A percentile compares a stretch with the other conserved stretches of the same genome.
phyloP scores from a whole-genome alignment of 129 eudicot genomes.

The Arctium minus region DNA sequence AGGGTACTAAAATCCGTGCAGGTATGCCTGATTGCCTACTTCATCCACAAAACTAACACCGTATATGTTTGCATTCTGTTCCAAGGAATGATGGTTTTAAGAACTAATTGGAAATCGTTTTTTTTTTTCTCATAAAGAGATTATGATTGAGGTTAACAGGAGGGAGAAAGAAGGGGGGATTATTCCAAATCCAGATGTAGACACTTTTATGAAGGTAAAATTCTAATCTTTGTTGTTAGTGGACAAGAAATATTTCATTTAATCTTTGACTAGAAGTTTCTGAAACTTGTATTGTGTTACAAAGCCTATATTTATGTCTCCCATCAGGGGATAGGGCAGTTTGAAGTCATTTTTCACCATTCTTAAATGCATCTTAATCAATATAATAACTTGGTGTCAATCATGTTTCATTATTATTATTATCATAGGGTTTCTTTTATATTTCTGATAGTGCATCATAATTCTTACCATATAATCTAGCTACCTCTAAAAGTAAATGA shows the following conservation, averaged over 20 bases:
- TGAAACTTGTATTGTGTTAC: not conserved
- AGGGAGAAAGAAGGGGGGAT: constrained; percentile 51
- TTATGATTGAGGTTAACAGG: constrained; percentile 45
- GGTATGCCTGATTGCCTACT: constrained; percentile 27
- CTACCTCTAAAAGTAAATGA: not conserved
- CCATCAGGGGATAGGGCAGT: not conserved
- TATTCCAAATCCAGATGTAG: constrained; percentile 53
- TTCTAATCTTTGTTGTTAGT: not conserved
- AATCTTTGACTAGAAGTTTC: not conserved
- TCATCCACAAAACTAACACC: not conserved
- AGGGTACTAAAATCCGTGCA: constrained; percentile 48
- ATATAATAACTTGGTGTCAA: not conserved
- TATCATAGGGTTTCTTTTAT: not conserved
- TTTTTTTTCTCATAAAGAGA: constrained; percentile 19
- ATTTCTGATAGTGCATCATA: not conserved
- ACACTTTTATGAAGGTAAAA: constrained; percentile 54
- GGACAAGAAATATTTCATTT: not conserved
- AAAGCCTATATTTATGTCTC: constrained; percentile 2
- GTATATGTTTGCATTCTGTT: not conserved
- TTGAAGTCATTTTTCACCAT: not conserved
- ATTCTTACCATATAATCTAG: not conserved
- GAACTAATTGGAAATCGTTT: not conserved
- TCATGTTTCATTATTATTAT: not conserved
- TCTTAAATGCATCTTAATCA: not conserved
- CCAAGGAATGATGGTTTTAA: not conserved